Evolutionary conservation across 2,329 filamentous ascomycete genomes (phyloP), one percentile per base, ranked within the genome.

Genomic region (Aspergillus sclerotialis): DNA sequence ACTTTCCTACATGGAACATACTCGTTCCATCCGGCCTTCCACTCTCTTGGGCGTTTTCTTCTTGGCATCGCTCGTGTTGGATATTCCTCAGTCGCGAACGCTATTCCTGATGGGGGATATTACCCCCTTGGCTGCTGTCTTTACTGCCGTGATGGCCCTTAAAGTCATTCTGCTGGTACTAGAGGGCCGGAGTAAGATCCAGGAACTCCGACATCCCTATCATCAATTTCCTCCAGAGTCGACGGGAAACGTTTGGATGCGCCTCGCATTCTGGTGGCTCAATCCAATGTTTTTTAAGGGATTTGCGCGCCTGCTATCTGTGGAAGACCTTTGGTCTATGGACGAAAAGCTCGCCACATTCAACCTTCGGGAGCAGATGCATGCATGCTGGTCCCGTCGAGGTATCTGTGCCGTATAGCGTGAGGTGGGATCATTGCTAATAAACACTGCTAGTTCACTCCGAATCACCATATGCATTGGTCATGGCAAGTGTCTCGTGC

Each of bases 171-270:
- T 69, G 4, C 47, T 68, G 3, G 45, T 62, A 7, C 51, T 67
- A 2, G 70, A 72, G 47, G 55, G 60, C 12, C 52, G 46, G 23
- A 57, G 62, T n/a, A 73, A 73, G 40, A 43, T 53, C 26, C 38
- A 29, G 7, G 32, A 40, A 17, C 41, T 53, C 4, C 42, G 41
- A 19, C 39, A 33, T 4, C 21, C n/a, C 12, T 47, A 38, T 12
- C 28, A 32, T 5, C 28, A 38, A 13, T 35, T 28, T 18, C 21
- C 53, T 2, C 37, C 47, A 7, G 53, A 57, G 30, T 35, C 44
- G 2, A 48, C 44, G 3, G 43, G 45, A 24, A 45, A 48, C 13
- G 40, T 55, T 4, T 45, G 57, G 28, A 55, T 49, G 33, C 50
- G 52, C 7, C 52, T 39, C 25, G 17, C 56, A 3, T 49, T 61